These are phyloP conservation scores for Lasiosphaeria ovina DNA, from an alignment of 495 filamentous ascomycete species.

Conservation along the genomic window DNA sequence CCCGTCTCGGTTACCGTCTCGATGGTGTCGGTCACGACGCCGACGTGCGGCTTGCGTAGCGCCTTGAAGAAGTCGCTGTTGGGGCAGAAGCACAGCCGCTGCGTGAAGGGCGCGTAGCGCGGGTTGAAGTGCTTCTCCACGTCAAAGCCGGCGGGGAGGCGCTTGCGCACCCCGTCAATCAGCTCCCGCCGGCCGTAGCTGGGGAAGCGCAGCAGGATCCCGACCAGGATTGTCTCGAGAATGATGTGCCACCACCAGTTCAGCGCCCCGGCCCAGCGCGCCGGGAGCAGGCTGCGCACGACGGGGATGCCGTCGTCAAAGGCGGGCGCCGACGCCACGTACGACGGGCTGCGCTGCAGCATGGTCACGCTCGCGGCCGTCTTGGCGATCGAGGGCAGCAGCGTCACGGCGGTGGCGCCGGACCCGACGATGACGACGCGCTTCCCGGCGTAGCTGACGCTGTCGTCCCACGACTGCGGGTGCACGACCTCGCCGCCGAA, in stretches of 20 bases:
- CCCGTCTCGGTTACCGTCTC: conserved; percentile 57
- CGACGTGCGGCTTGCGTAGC: conserved; percentile 55
- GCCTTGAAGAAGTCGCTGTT: conserved; percentile 70
- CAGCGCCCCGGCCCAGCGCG: conserved; percentile 34
- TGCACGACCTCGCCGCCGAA: conserved; percentile 59
- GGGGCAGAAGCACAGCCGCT: conserved; percentile 69
- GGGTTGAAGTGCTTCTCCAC: conserved; percentile 70
- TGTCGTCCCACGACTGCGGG: conserved; percentile 62
- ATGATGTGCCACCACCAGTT: conserved; percentile 37
- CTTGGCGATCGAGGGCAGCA: conserved; percentile 50
- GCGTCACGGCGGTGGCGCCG: conserved; percentile 57
- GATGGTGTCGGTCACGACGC: conserved; percentile 68
- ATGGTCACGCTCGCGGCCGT: conserved; percentile 53
- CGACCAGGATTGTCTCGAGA: conserved; percentile 31
- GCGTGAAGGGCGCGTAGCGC: conserved; percentile 68
- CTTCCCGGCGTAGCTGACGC: conserved; percentile 50
- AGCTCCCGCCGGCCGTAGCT: conserved; percentile 48
- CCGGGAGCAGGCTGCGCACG: conserved; percentile 38
- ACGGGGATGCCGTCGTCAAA: conserved; percentile 33
- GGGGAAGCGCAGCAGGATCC: conserved; percentile 48
- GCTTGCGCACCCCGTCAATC: conserved; percentile 33
- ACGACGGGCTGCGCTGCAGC: conserved; percentile 57
- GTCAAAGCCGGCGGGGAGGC: conserved; percentile 56
- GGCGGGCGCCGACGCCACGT: conserved; percentile 52
- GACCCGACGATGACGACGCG: conserved; percentile 55